Percentiles rank a stretch among this genome's conserved stretches.
Conservation (phyloP, 2,329 filamentous ascomycete genomes). For the Biscogniauxia sp. region DNA sequence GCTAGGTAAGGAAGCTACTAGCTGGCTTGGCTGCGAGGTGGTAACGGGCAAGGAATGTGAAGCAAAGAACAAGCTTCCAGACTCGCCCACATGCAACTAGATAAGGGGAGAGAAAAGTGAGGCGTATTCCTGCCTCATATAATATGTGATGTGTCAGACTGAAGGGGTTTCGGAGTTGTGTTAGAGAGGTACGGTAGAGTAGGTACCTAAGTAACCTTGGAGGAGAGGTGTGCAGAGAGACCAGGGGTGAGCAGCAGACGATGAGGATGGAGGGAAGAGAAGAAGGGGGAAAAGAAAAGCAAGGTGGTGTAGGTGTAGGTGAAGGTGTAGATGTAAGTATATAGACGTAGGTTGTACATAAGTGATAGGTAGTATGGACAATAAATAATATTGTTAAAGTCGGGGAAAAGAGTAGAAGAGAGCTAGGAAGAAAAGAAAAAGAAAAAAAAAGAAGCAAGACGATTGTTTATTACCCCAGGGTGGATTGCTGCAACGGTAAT, state of each 20-base stretch:
- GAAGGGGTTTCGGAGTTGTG: background rate
- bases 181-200: background rate
- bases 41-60: background rate
- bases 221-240: background rate
- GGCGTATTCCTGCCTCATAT: background rate
- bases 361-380: too few species aligned
- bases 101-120: background rate
- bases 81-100: background rate
- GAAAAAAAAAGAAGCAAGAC: background rate
- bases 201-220: background rate
- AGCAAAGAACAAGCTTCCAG: background rate
- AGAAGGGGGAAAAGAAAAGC: background rate
- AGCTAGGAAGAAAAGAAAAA: background rate
- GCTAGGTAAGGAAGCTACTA: too few species aligned
- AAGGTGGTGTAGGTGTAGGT: too few species aligned
- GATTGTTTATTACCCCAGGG: background rate
- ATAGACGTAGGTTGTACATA: too few species aligned
- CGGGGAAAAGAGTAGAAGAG: too few species aligned
- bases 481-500: background rate
- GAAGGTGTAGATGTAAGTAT: too few species aligned
- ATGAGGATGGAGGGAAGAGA: background rate
- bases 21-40: background rate
- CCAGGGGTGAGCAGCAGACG: background rate
- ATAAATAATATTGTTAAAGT: too few species aligned
- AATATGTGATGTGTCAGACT: background rate